Evolutionary conservation across 1,139 yeast genomes (phyloP).

Genomic region (Saccharomyces pastorianus): DNA sequence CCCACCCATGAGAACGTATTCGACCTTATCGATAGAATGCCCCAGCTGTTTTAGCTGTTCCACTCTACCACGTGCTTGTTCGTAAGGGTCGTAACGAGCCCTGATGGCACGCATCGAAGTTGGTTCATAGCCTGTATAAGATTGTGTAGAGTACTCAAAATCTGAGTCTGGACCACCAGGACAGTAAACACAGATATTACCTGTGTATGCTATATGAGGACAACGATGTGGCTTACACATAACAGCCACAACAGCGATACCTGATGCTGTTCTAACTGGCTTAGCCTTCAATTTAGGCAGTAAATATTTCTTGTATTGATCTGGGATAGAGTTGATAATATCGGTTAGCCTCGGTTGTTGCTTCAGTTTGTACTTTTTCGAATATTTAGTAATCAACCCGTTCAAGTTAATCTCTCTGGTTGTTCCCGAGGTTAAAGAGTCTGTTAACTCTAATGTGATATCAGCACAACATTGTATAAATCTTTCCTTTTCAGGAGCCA

Average conservation of each 20-base stretch:
- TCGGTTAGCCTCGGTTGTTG: constrained; percentile 94
- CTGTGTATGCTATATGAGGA: constrained; percentile 98
- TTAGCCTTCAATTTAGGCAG: constrained; percentile 92
- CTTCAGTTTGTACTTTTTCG: constrained; percentile 84
- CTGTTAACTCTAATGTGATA: constrained; percentile 78
- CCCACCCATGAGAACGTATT: constrained; percentile 97
- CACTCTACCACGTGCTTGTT: constrained; percentile 95
- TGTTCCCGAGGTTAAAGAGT: constrained; percentile 48
- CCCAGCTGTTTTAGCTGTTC: constrained; percentile 94
- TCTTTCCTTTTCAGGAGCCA: constrained; percentile 84
- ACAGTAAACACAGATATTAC: constrained; percentile 96
- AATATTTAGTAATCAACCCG: constrained; percentile 75
- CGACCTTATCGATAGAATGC: constrained; percentile 94
- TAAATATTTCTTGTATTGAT: constrained; percentile 83
- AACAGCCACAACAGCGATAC: constrained; percentile 96
- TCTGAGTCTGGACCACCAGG: constrained; percentile 99
- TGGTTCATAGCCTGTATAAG: constrained; percentile 97
- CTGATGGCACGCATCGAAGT: constrained; percentile 98
- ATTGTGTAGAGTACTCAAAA: constrained; percentile 94
- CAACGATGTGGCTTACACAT: constrained; percentile 99
- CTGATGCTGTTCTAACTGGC: constrained; percentile 97
- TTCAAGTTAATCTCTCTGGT: constrained; percentile 81
- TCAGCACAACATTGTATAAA: constrained; percentile 91
- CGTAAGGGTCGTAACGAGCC: constrained; percentile 96
- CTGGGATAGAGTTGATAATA: constrained; percentile 91